Evolutionary conservation across 169 alveolate genomes (phyloP).

Genomic region (Perkinsus olseni): DNA sequence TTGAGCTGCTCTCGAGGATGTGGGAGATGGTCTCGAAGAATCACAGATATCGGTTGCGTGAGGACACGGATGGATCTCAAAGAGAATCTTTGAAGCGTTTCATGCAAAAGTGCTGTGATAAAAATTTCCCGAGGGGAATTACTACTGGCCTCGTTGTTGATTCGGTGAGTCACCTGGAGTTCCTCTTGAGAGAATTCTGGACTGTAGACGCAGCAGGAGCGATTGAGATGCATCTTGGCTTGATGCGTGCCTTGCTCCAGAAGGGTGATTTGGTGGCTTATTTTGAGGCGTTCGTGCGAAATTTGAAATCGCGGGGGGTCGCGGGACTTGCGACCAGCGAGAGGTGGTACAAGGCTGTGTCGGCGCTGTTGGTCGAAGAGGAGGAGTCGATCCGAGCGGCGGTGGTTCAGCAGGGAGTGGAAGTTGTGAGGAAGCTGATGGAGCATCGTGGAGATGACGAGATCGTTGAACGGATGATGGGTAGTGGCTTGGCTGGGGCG

Average conservation of each 20-base stretch:
- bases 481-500: background rate
- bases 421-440: background rate
- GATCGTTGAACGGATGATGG: background rate
- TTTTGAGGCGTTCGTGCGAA: background rate
- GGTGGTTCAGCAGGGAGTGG: background rate
- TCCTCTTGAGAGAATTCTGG: background rate
- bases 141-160: background rate
- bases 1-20: background rate
- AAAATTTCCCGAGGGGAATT: background rate
- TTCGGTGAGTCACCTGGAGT: background rate
- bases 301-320: background rate
- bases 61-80: background rate
- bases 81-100: background rate
- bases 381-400: background rate
- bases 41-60: background rate
- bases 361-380: background rate
- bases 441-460: background rate
- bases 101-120: background rate
- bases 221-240: background rate
- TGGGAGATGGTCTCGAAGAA: background rate
- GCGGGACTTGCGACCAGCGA: background rate
- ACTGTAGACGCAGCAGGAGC: background rate
- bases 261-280: background rate
- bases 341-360: background rate
- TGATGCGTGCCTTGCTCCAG: background rate